Base-by-base conservation (phyloP, 345 rosid species). In the Schrenkiella parvula region DNA sequence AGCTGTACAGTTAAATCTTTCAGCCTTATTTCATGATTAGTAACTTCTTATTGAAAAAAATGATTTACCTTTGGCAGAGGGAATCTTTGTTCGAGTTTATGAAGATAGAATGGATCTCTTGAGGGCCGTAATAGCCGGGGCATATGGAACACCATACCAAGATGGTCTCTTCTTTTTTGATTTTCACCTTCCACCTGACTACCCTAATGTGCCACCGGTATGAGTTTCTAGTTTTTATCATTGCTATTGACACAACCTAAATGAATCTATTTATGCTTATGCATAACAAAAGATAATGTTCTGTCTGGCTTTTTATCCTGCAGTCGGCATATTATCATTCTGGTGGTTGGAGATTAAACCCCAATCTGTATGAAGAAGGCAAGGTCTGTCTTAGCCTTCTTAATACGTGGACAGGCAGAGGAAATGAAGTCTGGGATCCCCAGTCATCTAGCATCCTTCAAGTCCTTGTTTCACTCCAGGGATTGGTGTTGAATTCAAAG, bases 311-410 rank as follows among this genome's bases (percentile, higher is more conserved):
- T 21, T 73, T 31, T 21, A 66, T 85, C 15, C 10, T 83, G 82
- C 86, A 95, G 98, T 85, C 89, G n/a, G 98, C 95, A 34, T 80
- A 92, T 71, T 92, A 92, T 75, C 96, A 90, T 82, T 95, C 99
- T 58, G 97, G 99, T 67, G 98, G 99, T 67, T 95, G 97, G 97
- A 84, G 96, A 67, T 79, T 92, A 79, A 95, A 95, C 73, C 99
- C 99, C 0, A 95, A 95, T 85, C 66, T 92, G 66, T 92, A 92
- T 1, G 99, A 90, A 81, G 97, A 87, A 80, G 98, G 99, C 47
- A 95, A 90, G 81, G 96, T 95, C 70, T 95, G 97, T 86, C 98
- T 95, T 70, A 95, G 98, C 87, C 97, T 95, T 72, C 79, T 95
- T 42, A 95, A 90, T 78, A 95, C 99, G 37, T 95, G 99, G 99